phyloP scores from a whole-genome alignment of 2,329 filamentous ascomycete genomes.

The Capronia americana region DNA sequence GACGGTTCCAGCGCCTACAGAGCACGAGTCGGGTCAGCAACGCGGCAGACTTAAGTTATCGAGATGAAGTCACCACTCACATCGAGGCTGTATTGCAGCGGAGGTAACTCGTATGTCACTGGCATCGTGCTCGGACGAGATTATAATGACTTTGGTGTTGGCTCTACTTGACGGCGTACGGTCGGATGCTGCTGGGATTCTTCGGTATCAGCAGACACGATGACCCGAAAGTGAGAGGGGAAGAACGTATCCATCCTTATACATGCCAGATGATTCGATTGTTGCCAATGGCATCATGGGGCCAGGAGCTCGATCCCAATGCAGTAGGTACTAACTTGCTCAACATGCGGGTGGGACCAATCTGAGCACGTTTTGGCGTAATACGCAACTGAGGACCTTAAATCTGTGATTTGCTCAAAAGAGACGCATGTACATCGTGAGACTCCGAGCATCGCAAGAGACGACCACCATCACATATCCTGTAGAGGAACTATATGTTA shows the following conservation, averaged over 20 bases:
- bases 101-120: neutral
- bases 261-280: neutral
- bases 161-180: neutral
- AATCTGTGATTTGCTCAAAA: neutral
- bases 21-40: neutral
- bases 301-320: neutral
- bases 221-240: neutral
- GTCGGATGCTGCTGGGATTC: neutral
- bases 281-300: neutral
- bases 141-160: neutral
- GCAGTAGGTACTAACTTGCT: neutral
- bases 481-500: no score
- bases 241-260: neutral
- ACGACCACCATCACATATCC: neutral
- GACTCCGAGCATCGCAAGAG: neutral
- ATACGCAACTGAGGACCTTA: neutral
- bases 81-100: neutral
- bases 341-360: neutral
- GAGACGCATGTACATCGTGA: neutral
- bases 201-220: neutral
- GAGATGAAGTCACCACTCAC: neutral
- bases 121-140: neutral
- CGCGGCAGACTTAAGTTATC: no score
- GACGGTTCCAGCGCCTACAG: conserved; percentile 35
- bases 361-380: neutral